A percentile compares a stretch with the other conserved stretches of the same genome.
phyloP scores from a whole-genome alignment of 805 yeast species.

The Saccharomycopsis amapae region DNA sequence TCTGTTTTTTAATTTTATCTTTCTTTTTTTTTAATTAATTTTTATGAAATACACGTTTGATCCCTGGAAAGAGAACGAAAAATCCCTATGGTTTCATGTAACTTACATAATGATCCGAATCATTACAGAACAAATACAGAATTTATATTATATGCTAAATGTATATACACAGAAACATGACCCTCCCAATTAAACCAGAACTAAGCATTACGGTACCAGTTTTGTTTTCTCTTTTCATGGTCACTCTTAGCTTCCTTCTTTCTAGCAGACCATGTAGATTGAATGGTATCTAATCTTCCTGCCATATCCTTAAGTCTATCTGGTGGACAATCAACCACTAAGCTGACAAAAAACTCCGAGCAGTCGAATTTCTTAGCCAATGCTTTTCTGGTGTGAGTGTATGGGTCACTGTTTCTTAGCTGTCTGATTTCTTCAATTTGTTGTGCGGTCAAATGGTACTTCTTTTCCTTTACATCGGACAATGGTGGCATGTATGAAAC shows the following conservation, averaged over 20 bases:
- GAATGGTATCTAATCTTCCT: constrained; percentile 37
- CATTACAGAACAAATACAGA: too few species aligned
- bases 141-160: too few species aligned
- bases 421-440: constrained; percentile 50
- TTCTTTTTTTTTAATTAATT: too few species aligned
- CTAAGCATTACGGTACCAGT: constrained; percentile 50
- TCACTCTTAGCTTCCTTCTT: constrained; percentile 47
- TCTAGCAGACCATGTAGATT: constrained; percentile 42
- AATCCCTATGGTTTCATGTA: too few species aligned
- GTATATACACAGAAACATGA: too few species aligned
- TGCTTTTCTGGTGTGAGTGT: constrained; percentile 52
- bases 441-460: constrained; percentile 49
- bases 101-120: too few species aligned
- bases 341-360: constrained; percentile 44
- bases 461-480: constrained; percentile 32
- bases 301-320: constrained; percentile 40
- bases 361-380: constrained; percentile 55
- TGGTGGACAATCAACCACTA: constrained; percentile 41
- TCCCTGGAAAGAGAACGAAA: too few species aligned
- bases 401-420: constrained; percentile 53
- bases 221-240: constrained; percentile 47
- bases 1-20: too few species aligned
- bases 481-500: constrained; percentile 36
- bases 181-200: not conserved
- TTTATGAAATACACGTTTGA: too few species aligned